Base-by-base conservation (phyloP, 768 basidiomycete species). In the Boletus pseudopeckii region DNA sequence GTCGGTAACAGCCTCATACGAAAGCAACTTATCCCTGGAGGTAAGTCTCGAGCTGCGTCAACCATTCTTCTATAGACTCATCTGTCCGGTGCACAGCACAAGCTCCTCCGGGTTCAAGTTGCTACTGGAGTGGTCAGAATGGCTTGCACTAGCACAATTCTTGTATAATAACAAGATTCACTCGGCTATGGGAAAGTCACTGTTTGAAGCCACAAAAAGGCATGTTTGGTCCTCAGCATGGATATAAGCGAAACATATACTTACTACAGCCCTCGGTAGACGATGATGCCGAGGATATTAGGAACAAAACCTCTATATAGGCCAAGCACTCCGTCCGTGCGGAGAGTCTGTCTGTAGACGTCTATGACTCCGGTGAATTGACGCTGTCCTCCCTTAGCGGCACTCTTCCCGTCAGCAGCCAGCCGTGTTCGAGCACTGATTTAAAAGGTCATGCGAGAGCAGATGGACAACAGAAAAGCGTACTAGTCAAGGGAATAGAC, bases 401-500 rank as follows among this genome's bases (percentile, higher is more conserved):
- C 63, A 30, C 65, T 70, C 56, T 74, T 77, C 30, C 65, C 67
- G 52, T 77, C 76, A 15, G 72, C 75, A 30, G 76, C 58, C 30
- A 78, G 63, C 15, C 77, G 68, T 5, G 76, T 77, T 7, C 77
- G 65, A 26, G 77, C 75, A 48, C 74, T 74, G 41, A 32, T 44
- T 7, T 10, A 22, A 48, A 28, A 22, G 18, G 15, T 49, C 17
- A 38, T 11, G 20, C 48, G 24, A n/a, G 53, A 38, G 43, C 14
- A 17, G 20, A 17, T 32, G 20, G 30, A 38, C 7, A 39, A 33
- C 18, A 26, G 5, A 14, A 24, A 48, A 39, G 32, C 70, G 24
- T 50, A 75, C 71, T 76, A 78, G 53, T 78, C 76, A 42, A 78
- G 70, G 6, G 76, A 77, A 63, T 77, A 77, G 11, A 75, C 77